Evolutionary conservation across 2,329 filamentous ascomycete genomes (phyloP).

Genomic region (Exophiala sp.): DNA sequence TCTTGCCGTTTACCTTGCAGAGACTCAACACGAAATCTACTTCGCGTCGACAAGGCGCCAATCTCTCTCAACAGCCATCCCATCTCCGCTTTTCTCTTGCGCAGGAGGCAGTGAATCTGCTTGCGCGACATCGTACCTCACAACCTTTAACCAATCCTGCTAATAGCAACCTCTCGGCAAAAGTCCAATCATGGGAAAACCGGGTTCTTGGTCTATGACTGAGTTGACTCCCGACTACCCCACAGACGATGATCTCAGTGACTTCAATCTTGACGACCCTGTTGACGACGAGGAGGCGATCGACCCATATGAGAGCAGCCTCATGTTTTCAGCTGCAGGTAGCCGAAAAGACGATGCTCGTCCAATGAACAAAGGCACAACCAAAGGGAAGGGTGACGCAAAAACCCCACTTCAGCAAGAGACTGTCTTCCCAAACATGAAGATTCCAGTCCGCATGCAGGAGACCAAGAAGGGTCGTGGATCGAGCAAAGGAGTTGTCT

Average conservation of each 20-base stretch:
- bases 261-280: background rate
- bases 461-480: background rate
- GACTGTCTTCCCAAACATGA: slow-evolving; percentile 17
- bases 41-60: too few relatives aligned
- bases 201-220: background rate
- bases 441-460: slow-evolving; percentile 10
- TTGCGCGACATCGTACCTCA: too few relatives aligned
- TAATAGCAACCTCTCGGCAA: too few relatives aligned
- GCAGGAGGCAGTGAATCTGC: too few relatives aligned
- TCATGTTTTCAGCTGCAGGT: background rate
- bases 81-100: too few relatives aligned
- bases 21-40: too few relatives aligned
- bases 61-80: too few relatives aligned
- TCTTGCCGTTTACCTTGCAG: too few relatives aligned
- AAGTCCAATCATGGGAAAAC: background rate
- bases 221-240: background rate
- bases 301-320: background rate
- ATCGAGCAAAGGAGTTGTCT: background rate
- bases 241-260: background rate
- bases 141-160: too few relatives aligned
- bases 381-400: background rate
- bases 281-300: background rate
- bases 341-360: background rate
- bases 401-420: background rate
- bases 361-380: background rate